Evolutionary conservation across 2,329 filamentous ascomycete genomes (phyloP), one percentile per base, ranked within the genome.

Genomic region (Aspergillus eucalypticola): DNA sequence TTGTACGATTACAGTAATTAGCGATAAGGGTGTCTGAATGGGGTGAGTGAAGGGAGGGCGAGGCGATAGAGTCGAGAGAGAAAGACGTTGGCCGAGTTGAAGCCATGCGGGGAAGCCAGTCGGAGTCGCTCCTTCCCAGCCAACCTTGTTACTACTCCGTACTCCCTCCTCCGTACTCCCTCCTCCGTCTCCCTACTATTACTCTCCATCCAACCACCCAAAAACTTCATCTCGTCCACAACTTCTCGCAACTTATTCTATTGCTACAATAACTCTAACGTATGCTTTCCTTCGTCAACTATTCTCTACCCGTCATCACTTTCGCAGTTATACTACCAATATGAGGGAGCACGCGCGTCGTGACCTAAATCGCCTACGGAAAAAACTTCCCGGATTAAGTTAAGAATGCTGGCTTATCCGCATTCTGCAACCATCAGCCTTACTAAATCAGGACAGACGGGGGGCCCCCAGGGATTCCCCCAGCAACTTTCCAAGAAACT

Each of bases 61-160:
- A 35, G 32, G 32, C 32, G 32, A 35, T 13, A 35, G 32, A 35
- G 32, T 35, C 11, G 10, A 27, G 41, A 15, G 19, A 23, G 41
- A 19, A 15, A 32, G 50, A 15, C n/a, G 25, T 21, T n/a, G 35
- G n/a, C 13, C 7, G 19, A 35, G 32, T 53, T 27, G 51, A 39
- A 23, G 51, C 35, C 19, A 53, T 53, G 51, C 51, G 51, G 51
- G 51, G 51, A 32, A 53, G n/a, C 13, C 32, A 19, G 32, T 44
- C 41, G 17, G 41, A 44, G 41, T 11, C 38, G 17, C 41, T 17
- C 19, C 41, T 21, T 19, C 41, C 41, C 10, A 15, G 41, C 4
- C 3, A 21, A 19, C 27, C 27, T 19, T 10, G 8, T 19, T 17
- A 44, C 27, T 29, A 23, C n/a, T 21, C 15, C 8, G 27, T 8